These are phyloP conservation scores for Rhodotorula sp. DNA, from an alignment of 1,284 basidiomycete species.

Conservation along the genomic window DNA sequence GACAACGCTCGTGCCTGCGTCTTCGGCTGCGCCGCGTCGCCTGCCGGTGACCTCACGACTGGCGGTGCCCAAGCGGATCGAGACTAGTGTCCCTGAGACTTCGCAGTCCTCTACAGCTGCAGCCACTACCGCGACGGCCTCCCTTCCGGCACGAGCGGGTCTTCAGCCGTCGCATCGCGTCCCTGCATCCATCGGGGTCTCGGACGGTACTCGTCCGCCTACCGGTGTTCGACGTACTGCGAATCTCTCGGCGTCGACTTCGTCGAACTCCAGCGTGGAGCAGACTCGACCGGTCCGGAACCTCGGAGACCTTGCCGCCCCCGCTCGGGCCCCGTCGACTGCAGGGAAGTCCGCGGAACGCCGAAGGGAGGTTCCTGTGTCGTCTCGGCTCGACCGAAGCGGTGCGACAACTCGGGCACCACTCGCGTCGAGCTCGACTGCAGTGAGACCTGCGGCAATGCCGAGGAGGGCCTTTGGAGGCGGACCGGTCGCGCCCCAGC, in stretches of 20 bases:
- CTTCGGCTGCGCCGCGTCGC: not conserved
- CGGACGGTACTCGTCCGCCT: too few relatives aligned
- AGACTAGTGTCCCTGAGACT: not conserved
- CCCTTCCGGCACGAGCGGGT: not conserved
- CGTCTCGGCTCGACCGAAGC: too few relatives aligned
- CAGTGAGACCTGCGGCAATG: too few relatives aligned
- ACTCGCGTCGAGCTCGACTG: too few relatives aligned
- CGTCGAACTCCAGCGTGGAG: not conserved
- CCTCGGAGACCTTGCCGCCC: not conserved
- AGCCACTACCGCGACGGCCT: not conserved
- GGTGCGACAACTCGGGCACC: too few relatives aligned
- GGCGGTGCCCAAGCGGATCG: constrained; percentile 1
- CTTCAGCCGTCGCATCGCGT: not conserved
- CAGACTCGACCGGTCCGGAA: not conserved
- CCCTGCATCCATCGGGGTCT: too few relatives aligned
- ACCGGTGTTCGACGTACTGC: not conserved
- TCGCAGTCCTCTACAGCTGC: not conserved
- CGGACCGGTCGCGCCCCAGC: too few relatives aligned
- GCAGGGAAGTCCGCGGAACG: not conserved
- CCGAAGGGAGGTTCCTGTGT: too few relatives aligned
- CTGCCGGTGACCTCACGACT: not conserved
- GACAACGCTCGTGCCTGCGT: constrained; percentile 2
- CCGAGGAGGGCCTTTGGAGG: too few relatives aligned
- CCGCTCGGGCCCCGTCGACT: not conserved
- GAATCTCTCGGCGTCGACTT: not conserved